phyloP scores from a whole-genome alignment of 495 filamentous ascomycete species.

The Lasiosphaeriaceae sp. region DNA sequence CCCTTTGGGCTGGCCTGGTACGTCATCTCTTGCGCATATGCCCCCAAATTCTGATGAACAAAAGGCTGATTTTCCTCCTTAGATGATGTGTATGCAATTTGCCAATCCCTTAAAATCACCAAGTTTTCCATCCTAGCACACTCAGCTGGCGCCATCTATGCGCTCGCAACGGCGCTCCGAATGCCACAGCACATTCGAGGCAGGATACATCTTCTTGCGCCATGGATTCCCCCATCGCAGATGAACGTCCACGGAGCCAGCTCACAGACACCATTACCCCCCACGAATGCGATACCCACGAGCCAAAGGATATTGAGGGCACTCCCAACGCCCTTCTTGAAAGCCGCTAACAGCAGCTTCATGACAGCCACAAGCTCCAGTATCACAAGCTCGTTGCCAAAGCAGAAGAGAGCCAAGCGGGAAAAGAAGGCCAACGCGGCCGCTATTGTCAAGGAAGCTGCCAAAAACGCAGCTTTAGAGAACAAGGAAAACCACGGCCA shows the following conservation, averaged over 20 bases:
- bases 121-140: constrained; percentile 99
- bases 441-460: constrained; percentile 12
- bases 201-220: constrained; percentile 89
- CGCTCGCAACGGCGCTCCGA: constrained; percentile 88
- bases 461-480: constrained; percentile 33
- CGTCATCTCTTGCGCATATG: constrained; percentile 33
- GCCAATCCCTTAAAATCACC: constrained; percentile 84
- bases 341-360: constrained; percentile 91
- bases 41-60: background rate
- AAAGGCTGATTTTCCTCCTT: constrained; percentile 11
- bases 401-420: constrained; percentile 53
- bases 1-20: constrained; percentile 92
- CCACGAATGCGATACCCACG: constrained; percentile 80
- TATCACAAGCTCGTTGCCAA: constrained; percentile 74
- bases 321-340: constrained; percentile 86
- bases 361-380: constrained; percentile 89
- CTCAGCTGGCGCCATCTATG: constrained; percentile 95
- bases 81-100: constrained; percentile 96
- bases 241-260: constrained; percentile 73
- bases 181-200: constrained; percentile 96
- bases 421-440: constrained; percentile 43
- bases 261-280: constrained; percentile 62
- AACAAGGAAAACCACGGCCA: constrained; percentile 43
- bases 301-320: constrained; percentile 87
- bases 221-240: constrained; percentile 98